A percentile compares a stretch with the other conserved stretches of the same genome.
Conservation (phyloP, 2,329 filamentous ascomycete genomes). For the Fusarium chlamydosporum region DNA sequence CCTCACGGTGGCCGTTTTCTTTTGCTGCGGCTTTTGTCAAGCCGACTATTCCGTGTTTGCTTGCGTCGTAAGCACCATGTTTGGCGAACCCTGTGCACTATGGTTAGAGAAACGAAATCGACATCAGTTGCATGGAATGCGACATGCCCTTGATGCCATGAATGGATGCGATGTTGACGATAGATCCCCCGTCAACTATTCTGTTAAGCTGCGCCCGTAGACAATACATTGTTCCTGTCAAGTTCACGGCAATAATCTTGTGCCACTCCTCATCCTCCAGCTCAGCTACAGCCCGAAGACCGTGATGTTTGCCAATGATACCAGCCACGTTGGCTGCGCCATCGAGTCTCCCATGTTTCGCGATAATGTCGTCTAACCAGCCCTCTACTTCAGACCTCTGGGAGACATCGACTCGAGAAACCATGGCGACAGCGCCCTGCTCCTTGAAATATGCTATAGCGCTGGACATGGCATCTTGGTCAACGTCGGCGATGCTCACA, state of each 20-base stretch:
- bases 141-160: constrained; percentile 61
- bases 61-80: constrained; percentile 57
- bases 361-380: constrained; percentile 64
- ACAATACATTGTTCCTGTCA: constrained; percentile 68
- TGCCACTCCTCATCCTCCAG: constrained; percentile 65
- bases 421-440: constrained; percentile 51
- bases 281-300: constrained; percentile 58
- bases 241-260: constrained; percentile 63
- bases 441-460: constrained; percentile 53
- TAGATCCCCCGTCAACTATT: constrained; percentile 63
- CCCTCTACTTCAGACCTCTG: constrained; percentile 63
- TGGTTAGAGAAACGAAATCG: constrained; percentile 34
- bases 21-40: constrained; percentile 57
- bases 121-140: constrained; percentile 1
- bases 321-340: constrained; percentile 70
- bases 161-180: constrained; percentile 70
- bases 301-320: constrained; percentile 63
- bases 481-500: constrained; percentile 59
- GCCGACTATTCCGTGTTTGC: constrained; percentile 58
- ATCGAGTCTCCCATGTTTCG: constrained; percentile 66
- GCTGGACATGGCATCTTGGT: constrained; percentile 49
- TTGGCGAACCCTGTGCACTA: constrained; percentile 52
- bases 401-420: constrained; percentile 64
- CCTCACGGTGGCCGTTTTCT: constrained; percentile 60
- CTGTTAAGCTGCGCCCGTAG: constrained; percentile 62